Evolutionary conservation across 1,284 basidiomycete species (phyloP).

Genomic region (Peniophora sp.): DNA sequence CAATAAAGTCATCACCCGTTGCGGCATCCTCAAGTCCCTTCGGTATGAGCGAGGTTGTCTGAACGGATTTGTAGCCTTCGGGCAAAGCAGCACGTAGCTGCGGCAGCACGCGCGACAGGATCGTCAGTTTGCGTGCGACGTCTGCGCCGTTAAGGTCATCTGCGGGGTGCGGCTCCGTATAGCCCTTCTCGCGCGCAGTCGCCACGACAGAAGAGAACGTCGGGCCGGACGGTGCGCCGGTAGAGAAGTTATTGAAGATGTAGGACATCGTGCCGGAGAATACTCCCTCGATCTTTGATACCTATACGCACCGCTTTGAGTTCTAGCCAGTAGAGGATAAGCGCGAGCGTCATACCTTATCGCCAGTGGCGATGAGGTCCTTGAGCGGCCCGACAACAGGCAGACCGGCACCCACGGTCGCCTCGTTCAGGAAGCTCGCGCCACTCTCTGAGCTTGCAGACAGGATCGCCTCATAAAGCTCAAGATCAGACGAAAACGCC

Average conservation of each 20-base stretch:
- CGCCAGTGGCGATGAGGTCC: slow-evolving; percentile 88
- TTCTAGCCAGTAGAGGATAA: not conserved
- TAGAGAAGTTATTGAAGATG: slow-evolving; percentile 97
- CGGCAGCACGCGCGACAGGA: slow-evolving; percentile 77
- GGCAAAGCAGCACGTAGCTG: slow-evolving; percentile 47
- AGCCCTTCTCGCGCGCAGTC: slow-evolving; percentile 86
- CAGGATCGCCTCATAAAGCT: slow-evolving; percentile 69
- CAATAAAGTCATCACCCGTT: slow-evolving; percentile 78
- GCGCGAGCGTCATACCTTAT: slow-evolving; percentile 49
- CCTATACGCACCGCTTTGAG: slow-evolving; percentile 27
- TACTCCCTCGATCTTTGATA: slow-evolving; percentile 78
- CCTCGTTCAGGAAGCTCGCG: slow-evolving; percentile 79
- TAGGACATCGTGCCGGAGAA: slow-evolving; percentile 96
- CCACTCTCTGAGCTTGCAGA: slow-evolving; percentile 46
- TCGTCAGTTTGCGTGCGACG: slow-evolving; percentile 95
- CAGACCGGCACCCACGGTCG: slow-evolving; percentile 93
- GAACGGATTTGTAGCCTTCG: slow-evolving; percentile 73
- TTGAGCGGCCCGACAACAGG: slow-evolving; percentile 90
- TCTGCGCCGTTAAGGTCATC: slow-evolving; percentile 96
- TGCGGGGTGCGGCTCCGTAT: slow-evolving; percentile 97
- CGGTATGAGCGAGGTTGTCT: slow-evolving; percentile 85
- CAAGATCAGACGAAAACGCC: slow-evolving; percentile 76
- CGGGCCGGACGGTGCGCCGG: slow-evolving; percentile 47
- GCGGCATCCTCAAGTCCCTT: slow-evolving; percentile 57
- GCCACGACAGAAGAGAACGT: slow-evolving; percentile 87